Evolutionary conservation across 2,329 filamentous ascomycete species (phyloP).

Genomic region (Fonsecaea multimorphosa): DNA sequence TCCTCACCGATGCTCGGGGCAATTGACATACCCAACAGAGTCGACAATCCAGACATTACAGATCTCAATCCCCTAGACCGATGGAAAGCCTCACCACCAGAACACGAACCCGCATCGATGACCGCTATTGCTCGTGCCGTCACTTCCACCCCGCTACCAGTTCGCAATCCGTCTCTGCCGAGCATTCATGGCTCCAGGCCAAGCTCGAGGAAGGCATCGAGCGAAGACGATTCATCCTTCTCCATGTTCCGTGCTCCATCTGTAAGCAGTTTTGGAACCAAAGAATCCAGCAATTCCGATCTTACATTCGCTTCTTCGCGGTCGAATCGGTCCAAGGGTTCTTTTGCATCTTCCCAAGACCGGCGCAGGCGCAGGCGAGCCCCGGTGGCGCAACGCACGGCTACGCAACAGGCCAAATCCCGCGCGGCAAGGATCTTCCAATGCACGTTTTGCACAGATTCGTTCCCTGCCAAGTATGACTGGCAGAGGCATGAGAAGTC

Average conservation of each 20-base stretch:
- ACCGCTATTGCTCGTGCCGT: slow-evolving; percentile 69
- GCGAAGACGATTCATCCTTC: slow-evolving; percentile 58
- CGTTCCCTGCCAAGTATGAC: slow-evolving; percentile 64
- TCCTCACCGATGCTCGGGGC: slow-evolving; percentile 73
- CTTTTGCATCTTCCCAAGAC: slow-evolving; percentile 65
- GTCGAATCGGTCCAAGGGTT: slow-evolving; percentile 63
- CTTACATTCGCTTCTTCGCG: slow-evolving; percentile 63
- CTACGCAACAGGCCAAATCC: slow-evolving; percentile 50
- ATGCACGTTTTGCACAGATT: slow-evolving; percentile 65
- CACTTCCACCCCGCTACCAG: slow-evolving; percentile 48
- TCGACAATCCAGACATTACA: slow-evolving; percentile 52
- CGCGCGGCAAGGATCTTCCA: slow-evolving; percentile 58
- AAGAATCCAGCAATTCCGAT: slow-evolving; percentile 61
- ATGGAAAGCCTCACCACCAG: slow-evolving; percentile 72
- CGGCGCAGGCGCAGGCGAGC: slow-evolving; percentile 62
- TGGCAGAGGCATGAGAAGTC: slow-evolving; percentile 67
- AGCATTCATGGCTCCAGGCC: slow-evolving; percentile 43
- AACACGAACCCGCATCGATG: slow-evolving; percentile 70
- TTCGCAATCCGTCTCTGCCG: slow-evolving; percentile 31
- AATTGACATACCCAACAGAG: slow-evolving; percentile 70
- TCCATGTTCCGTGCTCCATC: slow-evolving; percentile 61
- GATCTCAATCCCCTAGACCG: slow-evolving; percentile 70
- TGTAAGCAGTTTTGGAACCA: slow-evolving; percentile 61
- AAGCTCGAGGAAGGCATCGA: slow-evolving; percentile 47
- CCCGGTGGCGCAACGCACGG: slow-evolving; percentile 50